Base-by-base conservation (phyloP, 257 asterid species). In the Forsythia suspensa region DNA sequence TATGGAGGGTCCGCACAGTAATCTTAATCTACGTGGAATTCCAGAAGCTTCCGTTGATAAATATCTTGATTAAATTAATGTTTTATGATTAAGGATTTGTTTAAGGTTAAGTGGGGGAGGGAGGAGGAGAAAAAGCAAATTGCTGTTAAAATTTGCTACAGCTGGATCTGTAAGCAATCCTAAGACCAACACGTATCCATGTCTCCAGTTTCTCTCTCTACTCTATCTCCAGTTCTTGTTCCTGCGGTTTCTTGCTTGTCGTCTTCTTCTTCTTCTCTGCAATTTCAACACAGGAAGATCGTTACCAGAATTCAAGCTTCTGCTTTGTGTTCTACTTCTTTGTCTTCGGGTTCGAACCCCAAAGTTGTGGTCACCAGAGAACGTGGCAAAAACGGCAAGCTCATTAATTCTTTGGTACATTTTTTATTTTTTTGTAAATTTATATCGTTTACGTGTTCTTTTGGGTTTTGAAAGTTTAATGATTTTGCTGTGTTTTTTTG, bases 361-460 rank as follows among this genome's bases (percentile, higher is more conserved):
- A 80, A 82, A 76, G 97, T 92, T 70, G 97, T 92, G 76, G 95
- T 92, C 42, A 92, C 97, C 55, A 82, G 97, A 84, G 97, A 92
- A 73, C 92, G 94, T 46, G 97, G 97, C 77, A 92, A 92, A 84
- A 92, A 92, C 87, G 81, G 71, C 57, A 90, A 88, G 89, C 97
- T 92, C 81, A 85, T 92, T 74, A 72, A 78, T 57, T 89, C 92
- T 69, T 84, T 92, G 92, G 97, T 92, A 90, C 70, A 37, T 76
- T n/a, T 29, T 74, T 77, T 12, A 34, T 15, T 55, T 8, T 21
- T 79, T 43, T 57, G 39, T 15, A 15, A 12, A 1, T 37, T 20
- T 12, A 20, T 7, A 6, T 51, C 7, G 8, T 70, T 44, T 68
- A 57, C 70, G 16, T 8, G 55, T 4, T 36, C 24, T 74, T 75